These are phyloP conservation scores for Gremmenia infestans DNA, from an alignment of 2,329 filamentous ascomycete species.

Conservation along the genomic window DNA sequence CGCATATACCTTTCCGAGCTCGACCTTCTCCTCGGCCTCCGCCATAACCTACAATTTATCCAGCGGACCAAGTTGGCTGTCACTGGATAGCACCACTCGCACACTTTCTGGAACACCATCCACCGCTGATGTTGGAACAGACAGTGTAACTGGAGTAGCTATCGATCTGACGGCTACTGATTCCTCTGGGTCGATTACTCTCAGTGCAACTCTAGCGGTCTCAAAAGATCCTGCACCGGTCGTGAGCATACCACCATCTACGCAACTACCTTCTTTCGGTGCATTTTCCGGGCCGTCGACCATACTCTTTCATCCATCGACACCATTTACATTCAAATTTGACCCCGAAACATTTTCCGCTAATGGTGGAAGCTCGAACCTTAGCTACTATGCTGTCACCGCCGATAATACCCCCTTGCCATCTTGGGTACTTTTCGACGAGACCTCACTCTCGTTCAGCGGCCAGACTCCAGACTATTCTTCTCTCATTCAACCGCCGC, in stretches of 20 bases:
- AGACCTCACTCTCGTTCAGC: conserved; percentile 57
- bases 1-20: conserved; percentile 64
- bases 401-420: conserved; percentile 76
- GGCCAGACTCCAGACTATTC: conserved; percentile 64
- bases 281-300: conserved; percentile 55
- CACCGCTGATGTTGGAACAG: conserved; percentile 49
- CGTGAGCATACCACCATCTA: conserved; percentile 50
- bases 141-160: conserved; percentile 37
- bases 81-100: conserved; percentile 58
- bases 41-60: conserved; percentile 62
- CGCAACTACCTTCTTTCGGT: conserved; percentile 55
- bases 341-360: conserved; percentile 58
- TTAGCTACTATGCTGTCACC: conserved; percentile 74
- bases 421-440: conserved; percentile 77
- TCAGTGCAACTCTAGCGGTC: conserved; percentile 67
- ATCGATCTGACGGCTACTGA: conserved; percentile 70
- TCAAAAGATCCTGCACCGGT: conserved; percentile 51
- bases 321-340: conserved; percentile 49
- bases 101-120: conserved; percentile 68
- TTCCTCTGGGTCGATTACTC: conserved; percentile 53
- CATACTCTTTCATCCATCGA: conserved; percentile 50
- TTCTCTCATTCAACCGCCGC: conserved; percentile 60
- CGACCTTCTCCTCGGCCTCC: conserved; percentile 64
- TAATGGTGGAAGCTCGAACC: conserved; percentile 34
- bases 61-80: conserved; percentile 67